Conservation (phyloP, 768 basidiomycete genomes). For the Amyloporia xantha region DNA sequence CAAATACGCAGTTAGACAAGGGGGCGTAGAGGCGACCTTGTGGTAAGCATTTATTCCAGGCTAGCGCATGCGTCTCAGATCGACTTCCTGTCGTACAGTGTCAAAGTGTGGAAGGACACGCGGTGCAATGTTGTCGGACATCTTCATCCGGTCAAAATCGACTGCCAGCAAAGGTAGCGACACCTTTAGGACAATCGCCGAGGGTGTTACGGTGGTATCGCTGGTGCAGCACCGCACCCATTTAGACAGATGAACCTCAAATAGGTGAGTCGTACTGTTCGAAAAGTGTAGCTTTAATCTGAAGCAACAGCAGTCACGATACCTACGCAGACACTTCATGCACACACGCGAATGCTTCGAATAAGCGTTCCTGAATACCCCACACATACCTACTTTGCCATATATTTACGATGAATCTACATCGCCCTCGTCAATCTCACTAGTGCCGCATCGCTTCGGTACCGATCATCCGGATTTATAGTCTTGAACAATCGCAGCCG, state of each 20-base stretch:
- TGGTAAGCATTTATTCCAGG: slow-evolving; percentile 40
- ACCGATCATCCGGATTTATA: slow-evolving; percentile 2
- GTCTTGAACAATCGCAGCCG: slow-evolving; percentile 17
- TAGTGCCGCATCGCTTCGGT: neutral
- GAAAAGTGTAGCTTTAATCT: too few relatives aligned
- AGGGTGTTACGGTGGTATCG: slow-evolving; percentile 2
- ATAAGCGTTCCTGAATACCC: too few relatives aligned
- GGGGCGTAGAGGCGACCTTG: slow-evolving; percentile 33
- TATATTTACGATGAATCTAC: neutral
- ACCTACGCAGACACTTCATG: too few relatives aligned
- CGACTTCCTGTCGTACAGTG: too few relatives aligned
- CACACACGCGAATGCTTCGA: too few relatives aligned
- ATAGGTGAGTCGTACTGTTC: too few relatives aligned
- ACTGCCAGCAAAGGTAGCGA: neutral
- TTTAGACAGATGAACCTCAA: neutral
- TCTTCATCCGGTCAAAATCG: slow-evolving; percentile 12
- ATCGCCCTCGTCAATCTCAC: neutral
- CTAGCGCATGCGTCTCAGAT: too few relatives aligned
- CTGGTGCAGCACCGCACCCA: neutral
- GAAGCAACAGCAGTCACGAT: too few relatives aligned
- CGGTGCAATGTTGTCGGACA: slow-evolving; percentile 27
- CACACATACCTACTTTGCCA: too few relatives aligned
- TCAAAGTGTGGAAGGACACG: slow-evolving; percentile 40
- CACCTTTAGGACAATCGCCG: neutral
- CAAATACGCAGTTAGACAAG: slow-evolving; percentile 38